Conservation (phyloP, 495 filamentous ascomycete species). For the Antarctomyces pellizariae region DNA sequence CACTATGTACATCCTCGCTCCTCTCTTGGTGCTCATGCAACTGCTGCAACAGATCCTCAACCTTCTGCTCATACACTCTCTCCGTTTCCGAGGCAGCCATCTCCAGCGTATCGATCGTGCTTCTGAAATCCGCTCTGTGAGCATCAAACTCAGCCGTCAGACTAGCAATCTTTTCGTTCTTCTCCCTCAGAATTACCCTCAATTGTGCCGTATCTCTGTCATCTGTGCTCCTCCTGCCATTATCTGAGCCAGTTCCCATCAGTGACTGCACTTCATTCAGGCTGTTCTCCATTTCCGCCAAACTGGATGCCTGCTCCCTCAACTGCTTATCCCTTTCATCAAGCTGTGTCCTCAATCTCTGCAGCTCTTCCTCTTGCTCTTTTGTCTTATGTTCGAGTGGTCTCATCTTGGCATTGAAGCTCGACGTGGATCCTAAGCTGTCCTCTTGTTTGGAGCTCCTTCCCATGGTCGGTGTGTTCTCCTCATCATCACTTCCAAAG, state of each 20-base stretch:
- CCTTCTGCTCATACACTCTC: slow-evolving; percentile 82
- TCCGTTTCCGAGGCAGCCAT: slow-evolving; percentile 92
- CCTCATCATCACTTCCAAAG: slow-evolving; percentile 30
- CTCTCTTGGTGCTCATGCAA: slow-evolving; percentile 59
- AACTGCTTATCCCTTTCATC: slow-evolving; percentile 71
- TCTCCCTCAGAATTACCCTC: slow-evolving; percentile 65
- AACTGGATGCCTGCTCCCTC: slow-evolving; percentile 55
- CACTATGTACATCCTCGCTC: slow-evolving; percentile 71
- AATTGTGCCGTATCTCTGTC: slow-evolving; percentile 57
- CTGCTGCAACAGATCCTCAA: slow-evolving; percentile 74
- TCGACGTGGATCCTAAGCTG: slow-evolving; percentile 21
- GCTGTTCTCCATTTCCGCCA: slow-evolving; percentile 69
- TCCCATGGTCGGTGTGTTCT: slow-evolving; percentile 31
- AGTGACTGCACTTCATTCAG: slow-evolving; percentile 51
- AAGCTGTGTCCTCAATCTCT: slow-evolving; percentile 39
- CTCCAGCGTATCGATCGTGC: slow-evolving; percentile 89
- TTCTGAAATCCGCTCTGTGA: slow-evolving; percentile 87
- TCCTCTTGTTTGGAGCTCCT: slow-evolving; percentile 27
- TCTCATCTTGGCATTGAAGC: slow-evolving; percentile 22
- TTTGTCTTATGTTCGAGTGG: slow-evolving; percentile 23
- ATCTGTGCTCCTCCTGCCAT: slow-evolving; percentile 31
- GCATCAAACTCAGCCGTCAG: slow-evolving; percentile 87
- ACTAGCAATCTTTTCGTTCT: slow-evolving; percentile 86
- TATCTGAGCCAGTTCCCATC: slow-evolving; percentile 21
- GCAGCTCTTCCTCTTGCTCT: slow-evolving; percentile 38